Conservation (phyloP, 768 basidiomycete genomes). For the Dictyophora rubrovolvata region DNA sequence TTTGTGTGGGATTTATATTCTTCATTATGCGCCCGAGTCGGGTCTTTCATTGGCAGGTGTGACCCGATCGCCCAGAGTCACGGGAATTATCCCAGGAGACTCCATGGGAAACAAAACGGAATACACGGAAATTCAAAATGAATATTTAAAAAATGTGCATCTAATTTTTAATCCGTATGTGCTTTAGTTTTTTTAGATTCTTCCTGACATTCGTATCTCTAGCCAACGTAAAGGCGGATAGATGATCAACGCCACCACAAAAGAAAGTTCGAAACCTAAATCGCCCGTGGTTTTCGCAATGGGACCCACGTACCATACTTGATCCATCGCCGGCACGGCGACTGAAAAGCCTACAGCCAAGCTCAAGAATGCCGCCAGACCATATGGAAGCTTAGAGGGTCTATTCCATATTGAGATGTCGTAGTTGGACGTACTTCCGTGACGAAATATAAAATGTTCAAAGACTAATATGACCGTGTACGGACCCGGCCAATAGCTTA, state of each 20-base stretch:
- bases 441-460: conserved; percentile 61
- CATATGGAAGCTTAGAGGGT: conserved; percentile 44
- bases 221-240: conserved; percentile 44
- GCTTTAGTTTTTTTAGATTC: neutral
- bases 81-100: neutral
- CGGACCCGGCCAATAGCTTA: conserved; percentile 46
- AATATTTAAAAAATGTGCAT: neutral
- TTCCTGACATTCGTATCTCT: conserved; percentile 19
- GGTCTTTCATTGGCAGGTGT: neutral
- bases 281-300: conserved; percentile 57
- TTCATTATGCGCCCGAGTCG: neutral
- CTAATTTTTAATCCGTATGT: neutral
- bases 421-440: conserved; percentile 38
- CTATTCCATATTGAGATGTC: conserved; percentile 44
- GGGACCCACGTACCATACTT: conserved; percentile 62
- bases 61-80: neutral
- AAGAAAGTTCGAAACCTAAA: conserved; percentile 59
- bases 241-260: conserved; percentile 33
- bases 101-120: neutral
- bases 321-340: conserved; percentile 53
- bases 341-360: conserved; percentile 41
- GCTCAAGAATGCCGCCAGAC: conserved; percentile 49
- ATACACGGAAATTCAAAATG: neutral
- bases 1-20: neutral
- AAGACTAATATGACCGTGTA: conserved; percentile 46